phyloP scores from a whole-genome alignment of 306 rosid genomes.

The Castanea sativa region DNA sequence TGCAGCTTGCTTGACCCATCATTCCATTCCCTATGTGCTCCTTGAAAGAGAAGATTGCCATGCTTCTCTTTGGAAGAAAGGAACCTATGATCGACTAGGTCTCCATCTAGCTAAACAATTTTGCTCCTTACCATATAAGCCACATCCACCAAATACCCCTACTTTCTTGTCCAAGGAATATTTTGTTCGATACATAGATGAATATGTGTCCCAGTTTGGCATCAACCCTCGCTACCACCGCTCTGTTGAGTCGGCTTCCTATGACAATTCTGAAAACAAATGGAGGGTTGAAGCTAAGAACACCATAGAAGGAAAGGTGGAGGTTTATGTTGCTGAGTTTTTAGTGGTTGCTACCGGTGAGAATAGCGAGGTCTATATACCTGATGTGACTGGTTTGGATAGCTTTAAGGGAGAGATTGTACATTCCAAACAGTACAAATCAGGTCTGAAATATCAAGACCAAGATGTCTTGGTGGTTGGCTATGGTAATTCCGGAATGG shows the following conservation, averaged over 20 bases:
- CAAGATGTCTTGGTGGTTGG: conserved; percentile 62
- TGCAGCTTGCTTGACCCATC: conserved; percentile 30
- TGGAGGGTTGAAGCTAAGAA: conserved; percentile 34
- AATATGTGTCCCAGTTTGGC: conserved; percentile 25
- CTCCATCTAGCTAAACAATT: conserved; percentile 45
- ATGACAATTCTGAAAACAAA: not conserved
- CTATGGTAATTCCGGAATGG: conserved; percentile 70
- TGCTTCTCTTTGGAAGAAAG: conserved; percentile 54
- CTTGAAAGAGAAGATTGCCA: conserved; percentile 48
- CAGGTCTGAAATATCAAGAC: conserved; percentile 28
- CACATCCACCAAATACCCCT: conserved; percentile 22
- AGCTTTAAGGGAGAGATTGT: conserved; percentile 38
- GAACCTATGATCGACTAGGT: conserved; percentile 38
- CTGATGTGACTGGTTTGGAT: conserved; percentile 32
- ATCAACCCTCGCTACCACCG: conserved; percentile 32
- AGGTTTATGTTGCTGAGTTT: conserved; percentile 23
- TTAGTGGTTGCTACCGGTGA: conserved; percentile 46
- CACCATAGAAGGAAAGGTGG: not conserved
- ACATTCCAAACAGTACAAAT: conserved; percentile 45
- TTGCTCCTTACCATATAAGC: conserved; percentile 32
- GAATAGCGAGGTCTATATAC: conserved; percentile 26
- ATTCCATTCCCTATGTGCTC: conserved; percentile 31
- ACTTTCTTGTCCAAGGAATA: conserved; percentile 27
- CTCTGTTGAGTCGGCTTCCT: conserved; percentile 20
- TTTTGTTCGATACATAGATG: conserved; percentile 33